These are phyloP conservation scores for Scheffersomyces illinoinensis DNA, from an alignment of 1,139 yeast species.

Conservation along the genomic window DNA sequence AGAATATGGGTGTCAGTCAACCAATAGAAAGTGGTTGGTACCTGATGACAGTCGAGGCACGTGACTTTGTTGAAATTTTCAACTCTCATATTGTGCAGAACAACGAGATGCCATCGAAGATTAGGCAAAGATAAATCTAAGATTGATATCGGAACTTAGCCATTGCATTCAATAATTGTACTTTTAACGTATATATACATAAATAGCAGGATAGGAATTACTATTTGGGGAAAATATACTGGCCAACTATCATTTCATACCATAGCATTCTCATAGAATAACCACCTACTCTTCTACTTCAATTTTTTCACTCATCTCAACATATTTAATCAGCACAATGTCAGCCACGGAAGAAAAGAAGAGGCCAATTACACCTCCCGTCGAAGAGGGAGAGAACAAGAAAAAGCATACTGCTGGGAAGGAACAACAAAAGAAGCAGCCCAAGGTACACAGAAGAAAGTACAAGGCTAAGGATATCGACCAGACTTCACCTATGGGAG, in stretches of 20 bases:
- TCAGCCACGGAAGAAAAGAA: slow-evolving; percentile 13
- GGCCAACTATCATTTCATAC: background rate
- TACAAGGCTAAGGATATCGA: slow-evolving; percentile 68
- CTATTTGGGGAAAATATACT: background rate
- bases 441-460: slow-evolving; percentile 29
- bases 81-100: background rate
- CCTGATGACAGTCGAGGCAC: background rate
- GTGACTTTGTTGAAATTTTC: background rate
- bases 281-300: background rate
- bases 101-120: background rate
- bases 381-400: slow-evolving; percentile 5
- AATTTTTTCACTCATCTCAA: background rate
- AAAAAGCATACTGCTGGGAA: slow-evolving; percentile 3
- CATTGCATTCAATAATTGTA: slow-evolving; percentile 10
- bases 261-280: background rate
- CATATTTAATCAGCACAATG: slow-evolving; percentile 2
- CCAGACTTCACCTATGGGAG: slow-evolving; percentile 80
- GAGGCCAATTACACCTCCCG: slow-evolving; percentile 9
- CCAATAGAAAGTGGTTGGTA: background rate
- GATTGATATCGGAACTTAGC: background rate
- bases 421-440: slow-evolving; percentile 24
- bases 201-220: background rate
- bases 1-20: background rate
- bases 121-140: background rate
- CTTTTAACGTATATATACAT: background rate